Evolutionary conservation across 2,329 filamentous ascomycete species (phyloP), one percentile per base, ranked within the genome.

Genomic region (Exophiala aquamarina): DNA sequence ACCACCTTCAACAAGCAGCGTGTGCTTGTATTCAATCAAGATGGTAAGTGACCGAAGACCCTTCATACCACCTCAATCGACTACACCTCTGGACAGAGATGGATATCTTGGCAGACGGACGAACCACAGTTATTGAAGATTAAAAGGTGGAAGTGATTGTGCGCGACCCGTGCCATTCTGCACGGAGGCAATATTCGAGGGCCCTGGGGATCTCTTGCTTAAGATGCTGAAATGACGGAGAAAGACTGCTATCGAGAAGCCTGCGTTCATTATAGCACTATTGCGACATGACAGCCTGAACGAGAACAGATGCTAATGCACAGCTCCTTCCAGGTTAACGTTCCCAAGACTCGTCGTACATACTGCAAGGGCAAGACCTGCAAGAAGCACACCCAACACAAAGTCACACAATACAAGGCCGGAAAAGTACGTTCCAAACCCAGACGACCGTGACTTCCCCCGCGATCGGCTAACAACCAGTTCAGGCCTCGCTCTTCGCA

Each of bases 361-460:
- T 95, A 90, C 81, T 95, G 89, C 89, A 94, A 94, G 83, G 87
- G 87, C 81, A 91, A 87, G 82, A 84, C 89, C 70, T 95, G 90
- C 88, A 80, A 81, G 84, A 89, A 90, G 79, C 87, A 91, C 83
- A 89, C 86, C 69, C 84, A 89, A 75, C 87, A 91, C 83, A 89
- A 89, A 80, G 88, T 93, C 71, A 93, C 89, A 65, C 89, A 95
- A 79, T 95, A 95, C 86, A 95, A 94, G 82, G 88, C 89, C 71
- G 89, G 89, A 76, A 95, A 95, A 84, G 84, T 86, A 74, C 65
- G 72, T 36, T 17, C 14, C 17, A 14, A 18, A 34, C 6, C 32
- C 32, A 14, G 6, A 8, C 5, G n/a, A 14, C 5, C 6, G 5
- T 7, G 13, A 14, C 32, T 14, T 31, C 28, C 28, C 29, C 19